Base-by-base conservation (phyloP, 805 yeast genomes). In the Candida schatavii region DNA sequence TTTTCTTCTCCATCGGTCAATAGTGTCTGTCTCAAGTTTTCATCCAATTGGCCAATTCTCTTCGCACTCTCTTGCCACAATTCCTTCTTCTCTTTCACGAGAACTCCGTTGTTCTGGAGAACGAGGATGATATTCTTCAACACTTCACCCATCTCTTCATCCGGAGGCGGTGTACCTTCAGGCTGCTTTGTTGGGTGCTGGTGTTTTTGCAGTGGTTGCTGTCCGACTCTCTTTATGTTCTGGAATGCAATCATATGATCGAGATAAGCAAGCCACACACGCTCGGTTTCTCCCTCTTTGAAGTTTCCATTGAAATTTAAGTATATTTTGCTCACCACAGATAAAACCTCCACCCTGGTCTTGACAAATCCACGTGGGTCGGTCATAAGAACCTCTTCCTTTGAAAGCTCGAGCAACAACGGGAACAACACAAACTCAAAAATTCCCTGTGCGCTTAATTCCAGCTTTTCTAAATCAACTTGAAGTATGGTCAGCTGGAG, bases 351-450 rank as follows among this genome's bases (percentile, higher is more conserved):
- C 39, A 74, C 68, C 39, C 88, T 82, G 0, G 93, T 83, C 43
- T 68, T 72, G 5, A 72, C 68, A 75, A 82, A 83, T 2, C 88
- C 89, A 4, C 59, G 56, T 1, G 72, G 68, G 54, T 85, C 93
- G 1, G 85, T 80, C 42, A 59, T 65, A 25, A 70, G 45, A 1
- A 71, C 74, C 29, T 84, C 89, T 0, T 84, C 83, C 48, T 80
- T 80, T 41, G 84, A 70, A 25, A 86, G 70, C 46, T 82, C 86
- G 20, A 77, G 70, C 26, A 88, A 65, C 37, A 88, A 68, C 11
- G 97, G 89, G 56, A 88, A 75, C 28, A 91, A 68, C 1, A 90
- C 91, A 31, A 75, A 75, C 35, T 85, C 89, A 46, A 89, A 82
- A 3, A 87, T 53, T 5, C 79, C 83, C 20, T 65, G 62, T 0